Percentiles rank a stretch among this genome's conserved stretches.
Evolutionary conservation across 345 rosid genomes (phyloP).

Genomic region (Schrenkiella parvula): DNA sequence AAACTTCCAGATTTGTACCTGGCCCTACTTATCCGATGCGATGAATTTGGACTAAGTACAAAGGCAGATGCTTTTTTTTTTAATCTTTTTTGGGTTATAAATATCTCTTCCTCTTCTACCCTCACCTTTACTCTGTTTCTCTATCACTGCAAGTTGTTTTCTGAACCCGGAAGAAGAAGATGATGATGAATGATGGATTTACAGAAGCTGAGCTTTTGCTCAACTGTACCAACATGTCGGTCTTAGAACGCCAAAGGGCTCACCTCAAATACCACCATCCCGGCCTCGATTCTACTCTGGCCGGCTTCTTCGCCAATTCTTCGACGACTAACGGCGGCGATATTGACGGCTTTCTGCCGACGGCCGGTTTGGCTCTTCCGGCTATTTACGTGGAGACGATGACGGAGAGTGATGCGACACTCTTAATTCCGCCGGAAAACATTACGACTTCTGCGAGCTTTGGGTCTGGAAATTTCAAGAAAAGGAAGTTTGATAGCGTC

Average conservation of each 20-base stretch:
- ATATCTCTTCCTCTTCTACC: conserved; percentile 13
- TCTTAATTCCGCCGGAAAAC: conserved; percentile 31
- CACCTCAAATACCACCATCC: conserved; percentile 41
- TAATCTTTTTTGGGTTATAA: conserved; percentile 19
- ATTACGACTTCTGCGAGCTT: conserved; percentile 24
- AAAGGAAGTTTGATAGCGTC: conserved; percentile 48
- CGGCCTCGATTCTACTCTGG: conserved; percentile 19
- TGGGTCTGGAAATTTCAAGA: conserved; percentile 50
- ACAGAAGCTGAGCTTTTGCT: conserved; percentile 1
- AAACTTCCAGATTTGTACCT: neutral
- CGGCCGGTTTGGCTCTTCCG: conserved; percentile 27
- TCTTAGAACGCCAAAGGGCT: conserved; percentile 61
- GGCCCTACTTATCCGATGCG: conserved; percentile 9
- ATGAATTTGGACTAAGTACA: conserved; percentile 27
- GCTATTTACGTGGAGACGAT: conserved; percentile 25
- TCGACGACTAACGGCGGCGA: conserved; percentile 12
- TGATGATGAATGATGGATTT: conserved; percentile 20
- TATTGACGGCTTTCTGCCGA: conserved; percentile 15
- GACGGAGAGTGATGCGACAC: neutral
- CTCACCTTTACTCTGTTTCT: conserved; percentile 28
- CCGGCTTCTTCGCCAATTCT: conserved; percentile 37
- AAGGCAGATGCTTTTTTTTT: neutral
- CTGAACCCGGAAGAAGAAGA: neutral
- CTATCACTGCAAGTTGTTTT: neutral
- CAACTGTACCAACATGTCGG: conserved; percentile 50